Percentiles rank a stretch among this genome's conserved stretches.
Evolutionary conservation across 2,329 filamentous ascomycete species (phyloP).

Genomic region (Lachnellula willkommii): DNA sequence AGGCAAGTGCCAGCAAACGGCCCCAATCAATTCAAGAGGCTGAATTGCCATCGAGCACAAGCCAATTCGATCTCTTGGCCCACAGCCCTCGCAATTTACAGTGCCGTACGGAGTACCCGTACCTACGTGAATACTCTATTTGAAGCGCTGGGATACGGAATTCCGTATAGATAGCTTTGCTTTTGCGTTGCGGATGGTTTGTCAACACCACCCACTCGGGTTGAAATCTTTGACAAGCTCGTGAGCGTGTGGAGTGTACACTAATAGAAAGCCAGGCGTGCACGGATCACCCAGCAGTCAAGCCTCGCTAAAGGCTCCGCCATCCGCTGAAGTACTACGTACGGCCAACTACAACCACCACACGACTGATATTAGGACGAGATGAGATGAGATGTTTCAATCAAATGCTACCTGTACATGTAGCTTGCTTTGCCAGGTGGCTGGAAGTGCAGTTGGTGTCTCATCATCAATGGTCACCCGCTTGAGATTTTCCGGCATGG

Average conservation of each 20-base stretch:
- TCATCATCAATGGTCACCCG: not conserved
- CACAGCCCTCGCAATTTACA: not conserved
- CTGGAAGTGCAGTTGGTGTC: not conserved
- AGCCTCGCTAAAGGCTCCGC: not conserved
- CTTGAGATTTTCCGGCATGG: too few species aligned
- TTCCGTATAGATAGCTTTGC: not conserved
- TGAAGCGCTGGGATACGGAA: not conserved
- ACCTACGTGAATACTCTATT: not conserved
- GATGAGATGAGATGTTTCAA: too few species aligned
- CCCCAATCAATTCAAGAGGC: not conserved
- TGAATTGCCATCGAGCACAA: not conserved
- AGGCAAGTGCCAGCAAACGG: not conserved
- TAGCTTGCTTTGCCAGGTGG: not conserved
- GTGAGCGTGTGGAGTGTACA: slow-evolving; percentile 14
- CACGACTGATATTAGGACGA: too few species aligned
- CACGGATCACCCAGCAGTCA: slow-evolving; percentile 11
- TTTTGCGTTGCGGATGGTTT: slow-evolving; percentile 5
- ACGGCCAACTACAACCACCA: not conserved
- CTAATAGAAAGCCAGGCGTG: not conserved
- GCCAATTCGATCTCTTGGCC: not conserved
- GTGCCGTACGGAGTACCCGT: not conserved
- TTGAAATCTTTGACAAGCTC: slow-evolving; percentile 23
- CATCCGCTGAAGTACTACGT: not conserved
- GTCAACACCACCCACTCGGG: slow-evolving; percentile 8
- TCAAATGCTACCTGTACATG: not conserved